Evolutionary conservation across 208 protist genomes (phyloP), one percentile per base, ranked within the genome.

Genomic region (Trypanosoma cruzi): DNA sequence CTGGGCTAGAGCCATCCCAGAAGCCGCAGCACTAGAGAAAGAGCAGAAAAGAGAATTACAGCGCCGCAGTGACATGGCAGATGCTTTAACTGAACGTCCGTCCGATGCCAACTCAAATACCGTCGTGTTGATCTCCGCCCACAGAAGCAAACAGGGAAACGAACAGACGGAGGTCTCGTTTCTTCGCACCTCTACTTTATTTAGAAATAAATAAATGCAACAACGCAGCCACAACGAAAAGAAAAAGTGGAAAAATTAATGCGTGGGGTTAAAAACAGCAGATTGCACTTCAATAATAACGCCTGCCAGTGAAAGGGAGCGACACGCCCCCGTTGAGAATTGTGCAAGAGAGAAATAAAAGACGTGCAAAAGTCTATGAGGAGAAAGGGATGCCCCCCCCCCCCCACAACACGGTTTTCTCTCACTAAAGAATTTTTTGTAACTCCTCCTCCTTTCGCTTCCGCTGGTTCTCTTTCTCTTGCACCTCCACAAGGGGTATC

Each of bases 401-500:
- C 20, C 28, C 40, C 29, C 64, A 59, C 40, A 28, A 52, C 18
- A 58, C 36, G 22, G 8, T 34, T 71, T n/a, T 5, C 37, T 42
- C 8, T 49, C 26, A 22, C 34, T 73, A 40, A n/a, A 65, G 55
- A 48, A 64, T 26, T 64, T 59, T 64, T 50, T 42, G 62, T 20
- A 61, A 4, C 28, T 58, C 52, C 34, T 64, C 52, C 58, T 58
- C 58, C 0, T 57, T 50, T 22, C 37, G 2, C 24, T 68, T 18
- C 29, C 76, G 48, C 46, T 64, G n/a, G 29, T 71, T 54, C 26
- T 55, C 11, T 22, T 59, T 10, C 20, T 63, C 29, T 29, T 74
- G 26, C 40, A 88, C 74, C 64, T 89, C 82, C 64, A 88, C 82
- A 22, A 86, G n/a, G 0, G 88, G 86, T 20, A 76, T 76, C 53